Conservation (phyloP, 495 filamentous ascomycete species). For the Evansstolkia leycettana region DNA sequence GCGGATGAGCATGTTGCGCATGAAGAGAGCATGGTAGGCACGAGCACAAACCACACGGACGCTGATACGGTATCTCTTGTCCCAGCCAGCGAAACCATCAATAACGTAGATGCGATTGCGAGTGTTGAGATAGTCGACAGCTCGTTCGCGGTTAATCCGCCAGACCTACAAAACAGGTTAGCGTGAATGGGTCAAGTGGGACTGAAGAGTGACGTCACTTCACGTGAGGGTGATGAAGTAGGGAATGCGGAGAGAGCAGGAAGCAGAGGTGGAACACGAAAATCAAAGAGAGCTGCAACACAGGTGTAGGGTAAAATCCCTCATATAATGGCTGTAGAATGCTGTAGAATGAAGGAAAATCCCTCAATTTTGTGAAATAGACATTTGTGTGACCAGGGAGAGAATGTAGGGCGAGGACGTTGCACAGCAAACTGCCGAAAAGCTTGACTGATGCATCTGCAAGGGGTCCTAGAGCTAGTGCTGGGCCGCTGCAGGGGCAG, state of each 20-base stretch:
- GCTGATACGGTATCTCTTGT: conserved; percentile 93
- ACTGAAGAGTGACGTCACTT: conserved; percentile 34
- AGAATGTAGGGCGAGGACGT: conserved; percentile 1
- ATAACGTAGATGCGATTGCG: conserved; percentile 97
- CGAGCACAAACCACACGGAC: conserved; percentile 97
- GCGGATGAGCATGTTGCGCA: conserved; percentile 99
- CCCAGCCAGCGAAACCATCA: conserved; percentile 96
- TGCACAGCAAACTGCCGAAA: conserved; percentile 11
- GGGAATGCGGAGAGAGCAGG: conserved; percentile 1
- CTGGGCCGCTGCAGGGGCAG: conserved; percentile 20
- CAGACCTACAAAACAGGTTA: conserved; percentile 58
- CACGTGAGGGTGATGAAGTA: conserved; percentile 9
- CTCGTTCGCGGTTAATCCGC: conserved; percentile 98
- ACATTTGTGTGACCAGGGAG: background rate
- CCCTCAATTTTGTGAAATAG: background rate
- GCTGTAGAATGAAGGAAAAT: conserved; percentile 1
- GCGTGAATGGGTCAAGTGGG: conserved; percentile 5
- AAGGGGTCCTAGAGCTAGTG: conserved; percentile 12
- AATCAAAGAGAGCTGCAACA: conserved; percentile 2
- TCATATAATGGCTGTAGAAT: too few species aligned
- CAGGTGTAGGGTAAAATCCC: conserved; percentile 10
- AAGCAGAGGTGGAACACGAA: conserved; percentile 4
- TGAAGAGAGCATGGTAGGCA: conserved; percentile 99
- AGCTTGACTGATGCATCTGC: conserved; percentile 25
- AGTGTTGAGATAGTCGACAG: conserved; percentile 97